phyloP scores from a whole-genome alignment of 2,329 filamentous ascomycete species.

The Diplocarpon rosae region DNA sequence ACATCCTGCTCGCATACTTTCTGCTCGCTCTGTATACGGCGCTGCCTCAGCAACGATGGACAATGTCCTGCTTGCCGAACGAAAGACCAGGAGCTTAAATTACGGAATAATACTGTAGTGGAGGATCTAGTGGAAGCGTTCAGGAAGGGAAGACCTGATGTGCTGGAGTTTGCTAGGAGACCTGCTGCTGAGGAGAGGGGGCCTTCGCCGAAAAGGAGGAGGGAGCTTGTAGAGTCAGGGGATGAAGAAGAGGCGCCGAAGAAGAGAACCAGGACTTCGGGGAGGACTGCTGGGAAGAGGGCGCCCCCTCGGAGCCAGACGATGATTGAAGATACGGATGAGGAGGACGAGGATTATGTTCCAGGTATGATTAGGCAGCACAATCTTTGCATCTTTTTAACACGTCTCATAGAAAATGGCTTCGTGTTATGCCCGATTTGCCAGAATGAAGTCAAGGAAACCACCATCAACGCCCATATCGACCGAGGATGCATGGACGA shows the following conservation, averaged over 20 bases:
- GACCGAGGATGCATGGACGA: slow-evolving; percentile 37
- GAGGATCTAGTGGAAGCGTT: slow-evolving; percentile 80
- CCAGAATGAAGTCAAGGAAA: slow-evolving; percentile 61
- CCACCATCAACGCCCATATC: slow-evolving; percentile 68
- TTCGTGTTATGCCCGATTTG: slow-evolving; percentile 81
- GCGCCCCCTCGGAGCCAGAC: slow-evolving; percentile 24
- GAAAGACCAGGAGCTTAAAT: slow-evolving; percentile 69
- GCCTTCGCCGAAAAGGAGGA: slow-evolving; percentile 42
- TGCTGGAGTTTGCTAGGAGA: slow-evolving; percentile 53
- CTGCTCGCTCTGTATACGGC: slow-evolving; percentile 88
- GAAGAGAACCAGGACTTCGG: slow-evolving; percentile 43
- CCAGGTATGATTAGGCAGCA: slow-evolving; percentile 17
- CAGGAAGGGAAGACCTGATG: slow-evolving; percentile 46
- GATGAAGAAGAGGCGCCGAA: slow-evolving; percentile 25
- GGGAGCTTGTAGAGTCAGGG: slow-evolving; percentile 25
- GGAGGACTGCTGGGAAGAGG: slow-evolving; percentile 30
- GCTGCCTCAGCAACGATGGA: slow-evolving; percentile 70
- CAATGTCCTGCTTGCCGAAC: slow-evolving; percentile 79
- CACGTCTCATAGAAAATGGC: slow-evolving; percentile 32
- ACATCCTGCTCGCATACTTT: slow-evolving; percentile 94
- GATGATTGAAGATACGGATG: slow-evolving; percentile 23
- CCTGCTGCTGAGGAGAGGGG: slow-evolving; percentile 19
- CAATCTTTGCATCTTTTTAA: not conserved
- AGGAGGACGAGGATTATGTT: slow-evolving; percentile 22
- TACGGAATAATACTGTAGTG: slow-evolving; percentile 75